Evolutionary conservation across 805 yeast genomes (phyloP).

Genomic region (Saccharomycopsis babjevae): DNA sequence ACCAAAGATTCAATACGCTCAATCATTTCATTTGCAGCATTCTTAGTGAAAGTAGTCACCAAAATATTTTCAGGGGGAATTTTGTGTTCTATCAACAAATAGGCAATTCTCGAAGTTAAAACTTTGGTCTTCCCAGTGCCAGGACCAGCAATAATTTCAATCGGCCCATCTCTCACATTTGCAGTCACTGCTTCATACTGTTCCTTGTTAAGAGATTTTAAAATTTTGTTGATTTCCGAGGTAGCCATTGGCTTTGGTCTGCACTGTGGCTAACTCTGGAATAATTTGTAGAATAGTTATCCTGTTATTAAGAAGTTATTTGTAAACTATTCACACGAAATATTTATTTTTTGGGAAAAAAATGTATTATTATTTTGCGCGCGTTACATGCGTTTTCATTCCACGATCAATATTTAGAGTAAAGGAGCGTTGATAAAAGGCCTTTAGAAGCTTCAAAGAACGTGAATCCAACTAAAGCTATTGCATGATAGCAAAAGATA

Average conservation of each 20-base stretch:
- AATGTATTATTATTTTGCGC: too few species aligned
- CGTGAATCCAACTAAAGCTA: too few species aligned
- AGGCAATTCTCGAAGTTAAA: conserved; percentile 67
- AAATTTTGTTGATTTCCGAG: neutral
- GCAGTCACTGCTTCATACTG: conserved; percentile 38
- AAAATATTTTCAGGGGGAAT: conserved; percentile 55
- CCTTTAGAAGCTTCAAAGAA: too few species aligned
- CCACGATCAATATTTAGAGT: too few species aligned
- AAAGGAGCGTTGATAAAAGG: too few species aligned
- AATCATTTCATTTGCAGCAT: conserved; percentile 81
- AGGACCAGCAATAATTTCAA: conserved; percentile 55
- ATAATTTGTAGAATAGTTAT: too few species aligned
- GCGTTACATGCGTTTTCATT: too few species aligned
- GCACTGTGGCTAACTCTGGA: neutral
- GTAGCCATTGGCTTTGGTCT: neutral
- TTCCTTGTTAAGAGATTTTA: conserved; percentile 27
- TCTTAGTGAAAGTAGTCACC: conserved; percentile 87
- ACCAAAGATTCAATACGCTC: conserved; percentile 42
- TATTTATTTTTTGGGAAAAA: too few species aligned
- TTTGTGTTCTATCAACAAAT: conserved; percentile 41
- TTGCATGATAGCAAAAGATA: too few species aligned
- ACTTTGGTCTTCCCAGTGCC: conserved; percentile 80
- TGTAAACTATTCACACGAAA: too few species aligned
- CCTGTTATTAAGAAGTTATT: too few species aligned
- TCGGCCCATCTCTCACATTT: conserved; percentile 28